A percentile compares a stretch with the other conserved stretches of the same genome.
Evolutionary conservation across 805 yeast species (phyloP).

Genomic region (Yarrowia sp.): DNA sequence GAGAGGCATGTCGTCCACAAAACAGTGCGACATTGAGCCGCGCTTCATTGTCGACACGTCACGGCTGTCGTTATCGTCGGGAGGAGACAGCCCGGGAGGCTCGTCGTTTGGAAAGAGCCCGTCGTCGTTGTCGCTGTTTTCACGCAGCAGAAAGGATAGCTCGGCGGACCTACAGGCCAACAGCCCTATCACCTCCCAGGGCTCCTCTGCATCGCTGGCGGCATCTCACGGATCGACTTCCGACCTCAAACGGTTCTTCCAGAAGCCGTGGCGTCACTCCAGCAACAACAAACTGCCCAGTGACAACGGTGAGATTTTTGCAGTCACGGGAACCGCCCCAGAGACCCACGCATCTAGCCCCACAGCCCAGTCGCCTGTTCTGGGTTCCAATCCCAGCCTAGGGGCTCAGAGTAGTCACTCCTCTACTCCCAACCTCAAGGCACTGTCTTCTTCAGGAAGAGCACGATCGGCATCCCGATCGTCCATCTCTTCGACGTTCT

Average conservation of each 20-base stretch:
- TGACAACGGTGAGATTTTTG: constrained; percentile 18
- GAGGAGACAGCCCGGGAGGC: constrained; percentile 29
- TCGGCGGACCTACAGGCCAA: constrained; percentile 37
- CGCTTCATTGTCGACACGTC: constrained; percentile 82
- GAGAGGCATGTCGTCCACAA: constrained; percentile 35
- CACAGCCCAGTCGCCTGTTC: neutral
- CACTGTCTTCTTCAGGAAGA: neutral
- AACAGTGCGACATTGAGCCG: constrained; percentile 67
- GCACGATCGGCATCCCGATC: constrained; percentile 3
- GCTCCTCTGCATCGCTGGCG: constrained; percentile 43
- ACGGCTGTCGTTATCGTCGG: constrained; percentile 45
- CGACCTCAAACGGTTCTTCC: constrained; percentile 49
- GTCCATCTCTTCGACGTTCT: constrained; percentile 10
- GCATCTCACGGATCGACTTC: constrained; percentile 37
- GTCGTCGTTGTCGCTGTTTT: constrained; percentile 42
- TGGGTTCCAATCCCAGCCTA: neutral
- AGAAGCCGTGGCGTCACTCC: constrained; percentile 42
- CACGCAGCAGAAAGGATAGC: constrained; percentile 39
- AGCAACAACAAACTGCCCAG: constrained; percentile 7
- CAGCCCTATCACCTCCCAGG: constrained; percentile 32
- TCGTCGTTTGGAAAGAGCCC: constrained; percentile 28
- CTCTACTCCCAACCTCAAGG: constrained; percentile 19
- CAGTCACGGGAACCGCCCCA: constrained; percentile 30
- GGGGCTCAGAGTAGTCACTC: constrained; percentile 18
- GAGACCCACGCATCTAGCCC: constrained; percentile 1